phyloP scores from a whole-genome alignment of 2,329 filamentous ascomycete species.

The Colletotrichum sp. region DNA sequence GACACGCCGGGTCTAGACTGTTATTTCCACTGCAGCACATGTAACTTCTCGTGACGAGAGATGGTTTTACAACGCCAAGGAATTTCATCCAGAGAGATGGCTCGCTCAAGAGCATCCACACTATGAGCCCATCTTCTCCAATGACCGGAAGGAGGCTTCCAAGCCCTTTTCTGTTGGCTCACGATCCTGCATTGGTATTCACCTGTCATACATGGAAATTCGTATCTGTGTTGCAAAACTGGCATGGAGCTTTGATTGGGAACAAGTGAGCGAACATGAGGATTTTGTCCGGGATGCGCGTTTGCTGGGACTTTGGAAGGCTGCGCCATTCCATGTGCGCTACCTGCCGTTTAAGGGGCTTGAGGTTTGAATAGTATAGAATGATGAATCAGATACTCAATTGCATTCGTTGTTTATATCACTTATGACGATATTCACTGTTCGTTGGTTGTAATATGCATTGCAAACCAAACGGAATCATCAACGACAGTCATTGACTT shows the following conservation, averaged over 20 bases:
- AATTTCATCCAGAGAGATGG: constrained; percentile 9
- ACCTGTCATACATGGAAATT: not conserved
- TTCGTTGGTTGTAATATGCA: not conserved
- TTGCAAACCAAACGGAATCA: not conserved
- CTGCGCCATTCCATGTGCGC: not conserved
- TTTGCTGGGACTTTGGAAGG: constrained; percentile 2
- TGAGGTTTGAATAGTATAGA: not conserved
- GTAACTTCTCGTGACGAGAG: constrained; percentile 1
- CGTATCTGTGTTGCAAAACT: not conserved
- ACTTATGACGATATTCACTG: not conserved
- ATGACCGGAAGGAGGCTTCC: not conserved
- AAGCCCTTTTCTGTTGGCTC: constrained; percentile 1
- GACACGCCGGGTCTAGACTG: not conserved
- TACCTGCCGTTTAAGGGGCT: not conserved
- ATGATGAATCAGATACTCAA: too few species aligned
- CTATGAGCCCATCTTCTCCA: not conserved
- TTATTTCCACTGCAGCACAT: not conserved
- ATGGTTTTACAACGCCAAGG: constrained; percentile 1
- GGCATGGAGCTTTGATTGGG: not conserved
- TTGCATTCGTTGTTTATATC: not conserved
- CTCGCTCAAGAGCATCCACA: not conserved
- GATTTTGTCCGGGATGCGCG: not conserved
- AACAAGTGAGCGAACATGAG: not conserved
- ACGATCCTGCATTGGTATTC: not conserved
- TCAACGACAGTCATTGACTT: not conserved